Evolutionary conservation across 1,284 basidiomycete genomes (phyloP).

Genomic region (Marasmius fiardii): DNA sequence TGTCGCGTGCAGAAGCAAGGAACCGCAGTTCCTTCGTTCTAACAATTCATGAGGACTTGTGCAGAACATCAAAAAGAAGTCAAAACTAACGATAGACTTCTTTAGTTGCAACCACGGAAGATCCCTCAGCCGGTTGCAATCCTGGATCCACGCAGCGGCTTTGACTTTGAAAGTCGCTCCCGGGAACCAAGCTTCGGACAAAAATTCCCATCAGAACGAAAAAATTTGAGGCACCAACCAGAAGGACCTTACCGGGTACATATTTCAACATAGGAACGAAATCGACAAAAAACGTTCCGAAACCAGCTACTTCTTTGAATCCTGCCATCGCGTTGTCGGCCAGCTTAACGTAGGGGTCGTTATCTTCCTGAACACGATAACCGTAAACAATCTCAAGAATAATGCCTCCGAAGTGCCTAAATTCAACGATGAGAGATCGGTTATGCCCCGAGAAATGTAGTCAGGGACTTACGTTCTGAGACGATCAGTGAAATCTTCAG

Average conservation of each 20-base stretch:
- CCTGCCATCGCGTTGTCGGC: conserved; percentile 15
- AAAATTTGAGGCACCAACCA: neutral
- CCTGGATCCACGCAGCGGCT: neutral
- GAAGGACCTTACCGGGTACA: conserved; percentile 14
- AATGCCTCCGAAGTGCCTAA: conserved; percentile 22
- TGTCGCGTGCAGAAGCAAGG: neutral
- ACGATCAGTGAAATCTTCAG: conserved; percentile 22
- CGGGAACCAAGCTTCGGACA: conserved; percentile 10
- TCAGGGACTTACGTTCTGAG: conserved; percentile 16
- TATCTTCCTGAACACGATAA: conserved; percentile 22
- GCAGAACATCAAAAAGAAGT: neutral
- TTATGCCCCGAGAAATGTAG: neutral
- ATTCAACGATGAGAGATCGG: neutral
- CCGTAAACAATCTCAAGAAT: conserved; percentile 27
- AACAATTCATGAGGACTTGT: neutral
- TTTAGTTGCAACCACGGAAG: neutral
- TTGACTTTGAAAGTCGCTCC: conserved; percentile 1
- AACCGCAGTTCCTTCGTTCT: neutral
- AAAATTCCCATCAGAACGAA: conserved; percentile 5
- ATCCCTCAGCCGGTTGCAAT: neutral
- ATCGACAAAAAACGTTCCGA: conserved; percentile 26
- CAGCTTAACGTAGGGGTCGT: conserved; percentile 25
- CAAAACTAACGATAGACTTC: neutral
- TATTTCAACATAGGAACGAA: conserved; percentile 22
- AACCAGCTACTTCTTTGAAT: conserved; percentile 8